Conservation (phyloP, 2,329 filamentous ascomycete species). For the Sclerotinia trifoliorum region DNA sequence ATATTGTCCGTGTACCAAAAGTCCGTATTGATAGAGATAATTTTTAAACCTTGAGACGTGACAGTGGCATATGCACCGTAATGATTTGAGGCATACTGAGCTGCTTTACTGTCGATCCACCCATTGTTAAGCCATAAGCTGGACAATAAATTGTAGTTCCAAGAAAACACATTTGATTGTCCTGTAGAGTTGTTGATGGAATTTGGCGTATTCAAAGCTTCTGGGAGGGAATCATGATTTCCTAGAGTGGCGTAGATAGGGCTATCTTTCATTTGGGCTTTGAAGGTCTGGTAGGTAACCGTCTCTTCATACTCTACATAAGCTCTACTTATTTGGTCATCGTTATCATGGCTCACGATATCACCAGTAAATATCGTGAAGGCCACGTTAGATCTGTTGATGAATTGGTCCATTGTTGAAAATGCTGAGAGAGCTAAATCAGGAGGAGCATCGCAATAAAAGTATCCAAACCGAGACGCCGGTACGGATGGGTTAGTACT, state of each 20-base stretch:
- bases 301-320: slow-evolving; percentile 38
- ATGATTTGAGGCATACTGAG: slow-evolving; percentile 33
- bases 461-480: slow-evolving; percentile 20
- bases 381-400: slow-evolving; percentile 25
- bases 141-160: slow-evolving; percentile 23
- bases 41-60: slow-evolving; percentile 28
- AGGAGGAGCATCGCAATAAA: slow-evolving; percentile 23
- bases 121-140: slow-evolving; percentile 29
- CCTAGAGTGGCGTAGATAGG: slow-evolving; percentile 37
- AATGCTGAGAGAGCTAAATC: slow-evolving; percentile 24
- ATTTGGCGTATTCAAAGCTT: slow-evolving; percentile 14
- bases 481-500: slow-evolving; percentile 11
- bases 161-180: slow-evolving; percentile 22
- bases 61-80: slow-evolving; percentile 28
- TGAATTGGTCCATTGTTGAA: slow-evolving; percentile 24
- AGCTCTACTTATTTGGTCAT: slow-evolving; percentile 34
- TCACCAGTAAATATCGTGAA: slow-evolving; percentile 40
- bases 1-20: slow-evolving; percentile 37
- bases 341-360: slow-evolving; percentile 37
- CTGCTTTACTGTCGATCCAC: slow-evolving; percentile 33
- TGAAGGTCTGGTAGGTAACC: slow-evolving; percentile 35
- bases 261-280: slow-evolving; percentile 32
- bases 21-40: slow-evolving; percentile 38
- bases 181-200: slow-evolving; percentile 13
- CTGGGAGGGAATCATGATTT: slow-evolving; percentile 33